Evolutionary conservation across 495 filamentous ascomycete species (phyloP), one percentile per base, ranked within the genome.

Genomic region (Cudoniella acicularis): DNA sequence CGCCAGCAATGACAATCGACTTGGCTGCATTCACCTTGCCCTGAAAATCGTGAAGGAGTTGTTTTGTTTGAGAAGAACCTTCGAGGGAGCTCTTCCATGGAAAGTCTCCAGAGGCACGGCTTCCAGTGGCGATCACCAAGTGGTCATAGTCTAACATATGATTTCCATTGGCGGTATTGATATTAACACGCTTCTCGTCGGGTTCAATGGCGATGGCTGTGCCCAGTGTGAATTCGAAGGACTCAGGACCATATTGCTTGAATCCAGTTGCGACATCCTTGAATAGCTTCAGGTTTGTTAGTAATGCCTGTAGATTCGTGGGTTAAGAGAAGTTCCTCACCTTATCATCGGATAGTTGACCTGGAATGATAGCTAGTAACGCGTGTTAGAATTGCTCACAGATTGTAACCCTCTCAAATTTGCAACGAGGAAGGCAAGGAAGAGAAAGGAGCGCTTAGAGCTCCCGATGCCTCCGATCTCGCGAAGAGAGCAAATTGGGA

Each of bases 1-100:
- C 89, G 26, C 90, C 90, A 4, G 75, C 84, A 45, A 90, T 69
- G 3, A 87, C 79, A 56, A 92, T 83, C 20, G 72, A 77, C 50
- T 82, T 78, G 20, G 87, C 87, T 1, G 40, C 58, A 2, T 72
- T 60, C 51, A 90, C 77, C 18, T 65, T 45, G 9, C 75, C 54
- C 47, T 79, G 79, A 26, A 79, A 73, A 2, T 66, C 60, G 48
- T 77, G 65, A 49, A 86, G 69, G 3, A 66, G 45, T 2, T 71
- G 49, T 30, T 73, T 67, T n/a, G 77, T 77, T 49, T 76, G 67
- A 51, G 79, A 73, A 22, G 71, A 70, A 2, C 67, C 54, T 10
- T 61, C 67, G 2, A 59, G 22, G 24, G 75, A 59, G 24, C 61
- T 64, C 62, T 86, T 86, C 74, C 82, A 84, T 4, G 84, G 82